phyloP scores from a whole-genome alignment of 345 rosid species.

The Aurinia saxatilis region DNA sequence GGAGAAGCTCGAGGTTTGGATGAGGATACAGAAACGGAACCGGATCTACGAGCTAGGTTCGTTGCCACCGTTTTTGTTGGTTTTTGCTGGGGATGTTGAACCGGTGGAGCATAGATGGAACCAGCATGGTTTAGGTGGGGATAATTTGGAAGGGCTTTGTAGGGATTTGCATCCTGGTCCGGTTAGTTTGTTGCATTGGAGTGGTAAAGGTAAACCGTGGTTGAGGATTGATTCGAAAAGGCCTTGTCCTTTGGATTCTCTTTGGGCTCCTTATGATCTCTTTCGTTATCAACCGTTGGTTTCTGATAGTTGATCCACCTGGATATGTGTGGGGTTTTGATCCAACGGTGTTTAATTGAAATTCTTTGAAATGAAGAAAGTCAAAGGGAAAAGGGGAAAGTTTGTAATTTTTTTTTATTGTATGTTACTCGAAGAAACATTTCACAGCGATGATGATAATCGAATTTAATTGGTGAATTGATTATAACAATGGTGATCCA shows the following conservation, averaged over 20 bases:
- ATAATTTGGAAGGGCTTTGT: constrained; percentile 67
- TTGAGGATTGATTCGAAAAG: constrained; percentile 53
- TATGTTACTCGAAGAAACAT: too few relatives aligned
- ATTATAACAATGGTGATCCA: too few relatives aligned
- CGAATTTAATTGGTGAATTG: too few relatives aligned
- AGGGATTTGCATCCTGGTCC: constrained; percentile 72
- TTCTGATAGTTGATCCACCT: constrained; percentile 39
- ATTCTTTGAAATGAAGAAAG: too few relatives aligned
- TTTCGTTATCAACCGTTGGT: constrained; percentile 46
- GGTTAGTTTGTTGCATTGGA: constrained; percentile 85
- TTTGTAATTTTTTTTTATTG: too few relatives aligned
- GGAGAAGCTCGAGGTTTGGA: constrained; percentile 63
- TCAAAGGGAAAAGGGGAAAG: too few relatives aligned
- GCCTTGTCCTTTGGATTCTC: constrained; percentile 58
- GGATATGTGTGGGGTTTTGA: too few relatives aligned
- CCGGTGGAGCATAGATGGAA: constrained; percentile 85
- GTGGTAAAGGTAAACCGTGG: constrained; percentile 93
- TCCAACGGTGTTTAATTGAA: too few relatives aligned
- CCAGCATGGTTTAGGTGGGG: constrained; percentile 90
- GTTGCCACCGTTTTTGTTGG: constrained; percentile 75
- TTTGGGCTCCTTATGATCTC: constrained; percentile 69
- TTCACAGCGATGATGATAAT: too few relatives aligned
- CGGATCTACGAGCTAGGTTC: constrained; percentile 87
- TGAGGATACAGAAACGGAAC: constrained; percentile 58
- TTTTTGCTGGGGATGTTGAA: constrained; percentile 76